Evolutionary conservation across 2,329 filamentous ascomycete species (phyloP), one percentile per base, ranked within the genome.

Genomic region (Pezicula carpinea): DNA sequence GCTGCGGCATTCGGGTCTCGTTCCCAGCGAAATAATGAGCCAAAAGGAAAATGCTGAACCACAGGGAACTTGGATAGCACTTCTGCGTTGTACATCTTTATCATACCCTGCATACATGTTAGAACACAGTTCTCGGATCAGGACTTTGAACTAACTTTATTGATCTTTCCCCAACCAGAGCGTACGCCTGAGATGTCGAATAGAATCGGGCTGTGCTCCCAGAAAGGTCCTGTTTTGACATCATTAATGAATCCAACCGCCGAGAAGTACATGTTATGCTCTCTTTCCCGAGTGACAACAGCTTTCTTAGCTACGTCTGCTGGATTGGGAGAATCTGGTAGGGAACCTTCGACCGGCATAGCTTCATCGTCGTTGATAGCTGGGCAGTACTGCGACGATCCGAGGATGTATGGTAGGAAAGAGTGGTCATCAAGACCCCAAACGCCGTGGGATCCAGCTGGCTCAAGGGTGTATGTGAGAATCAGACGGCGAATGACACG

Each of bases 371-470:
- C 73, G 22, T 72, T 70, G 53, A 96, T 87, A 1, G 91, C 79
- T 1, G 89, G 85, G 8, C 85, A 85, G 34, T 95, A 74, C 64
- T 99, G 93, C 0, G 93, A 91, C 2, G 91, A 96, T 26, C 93
- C 93, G 54, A 97, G 91, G 47, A 99, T 89, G 66, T 97, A 99
- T 0, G 93, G 87, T 21, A 93, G 67, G 65, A 99, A 97, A 7
- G 83, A 91, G 68, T 99, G 92, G 65, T 99, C 93, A 64, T 99
- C 93, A n/a, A 99, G 76, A 17, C 93, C 93, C 93, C 93, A 99
- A 17, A 99, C 93, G 3, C 93, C 93, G 63, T 97, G 93, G 1
- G 92, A 95, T 2, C 93, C 93, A 5, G 93, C 93, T 4, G 93
- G 93, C 63, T 99, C 93, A 17, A 99, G 79, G 1, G 85, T 96